Conservation (phyloP, 2,329 filamentous ascomycete species). For the Leptographium lundbergii region DNA sequence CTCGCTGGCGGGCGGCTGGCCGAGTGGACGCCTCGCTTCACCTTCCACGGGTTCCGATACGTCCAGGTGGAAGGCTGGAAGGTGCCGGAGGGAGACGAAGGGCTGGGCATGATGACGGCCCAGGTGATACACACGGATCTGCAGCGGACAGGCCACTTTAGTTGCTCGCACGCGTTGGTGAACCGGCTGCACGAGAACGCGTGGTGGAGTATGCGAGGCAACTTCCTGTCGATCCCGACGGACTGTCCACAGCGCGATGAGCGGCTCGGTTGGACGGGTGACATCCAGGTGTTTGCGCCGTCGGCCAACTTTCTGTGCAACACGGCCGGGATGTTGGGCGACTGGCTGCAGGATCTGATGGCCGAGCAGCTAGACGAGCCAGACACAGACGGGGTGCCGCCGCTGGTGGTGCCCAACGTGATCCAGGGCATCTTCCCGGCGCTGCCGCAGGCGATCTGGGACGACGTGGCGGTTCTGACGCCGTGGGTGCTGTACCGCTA, state of each 20-base stretch:
- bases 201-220: constrained; percentile 43
- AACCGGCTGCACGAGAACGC: constrained; percentile 44
- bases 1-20: constrained; percentile 1
- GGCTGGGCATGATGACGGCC: neutral
- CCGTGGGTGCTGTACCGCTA: constrained; percentile 19
- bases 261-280: constrained; percentile 40
- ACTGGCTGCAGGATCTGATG: constrained; percentile 36
- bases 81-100: constrained; percentile 12
- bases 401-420: constrained; percentile 15
- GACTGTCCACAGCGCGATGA: constrained; percentile 46
- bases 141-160: constrained; percentile 33
- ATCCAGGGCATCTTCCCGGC: neutral
- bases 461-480: constrained; percentile 16
- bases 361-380: constrained; percentile 10
- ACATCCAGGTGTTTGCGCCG: constrained; percentile 35
- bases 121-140: constrained; percentile 37
- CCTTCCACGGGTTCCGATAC: constrained; percentile 41
- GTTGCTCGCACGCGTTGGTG: constrained; percentile 35
- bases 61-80: constrained; percentile 33
- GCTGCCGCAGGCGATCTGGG: constrained; percentile 14
- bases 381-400: constrained; percentile 1
- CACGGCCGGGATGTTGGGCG: constrained; percentile 33
- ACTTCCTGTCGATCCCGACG: constrained; percentile 44
- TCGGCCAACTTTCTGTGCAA: constrained; percentile 42
- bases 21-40: constrained; percentile 34